These are phyloP conservation scores for Russula brevipes DNA, from an alignment of 768 basidiomycete genomes.

Conservation along the genomic window DNA sequence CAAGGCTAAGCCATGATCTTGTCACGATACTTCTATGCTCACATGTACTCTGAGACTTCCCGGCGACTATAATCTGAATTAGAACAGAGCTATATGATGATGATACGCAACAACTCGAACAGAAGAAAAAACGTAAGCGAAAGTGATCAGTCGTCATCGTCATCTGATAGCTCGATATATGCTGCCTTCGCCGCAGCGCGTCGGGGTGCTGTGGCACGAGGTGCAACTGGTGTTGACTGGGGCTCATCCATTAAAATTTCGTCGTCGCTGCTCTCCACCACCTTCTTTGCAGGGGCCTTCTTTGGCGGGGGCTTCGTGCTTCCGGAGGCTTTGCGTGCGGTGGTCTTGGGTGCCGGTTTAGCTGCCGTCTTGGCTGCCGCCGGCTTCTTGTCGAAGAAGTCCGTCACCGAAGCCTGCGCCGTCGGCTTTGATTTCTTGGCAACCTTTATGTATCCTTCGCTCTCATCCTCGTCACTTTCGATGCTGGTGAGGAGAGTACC, in stretches of 20 bases:
- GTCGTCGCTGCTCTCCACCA: slow-evolving; percentile 39
- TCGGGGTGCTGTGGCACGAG: slow-evolving; percentile 40
- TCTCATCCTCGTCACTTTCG: slow-evolving; percentile 7
- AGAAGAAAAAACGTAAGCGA: slow-evolving; percentile 42
- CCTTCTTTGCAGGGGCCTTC: slow-evolving; percentile 29
- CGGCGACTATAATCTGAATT: not conserved
- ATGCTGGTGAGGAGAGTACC: not conserved
- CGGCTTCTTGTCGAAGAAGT: slow-evolving; percentile 51
- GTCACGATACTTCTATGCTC: not conserved
- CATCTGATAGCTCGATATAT: slow-evolving; percentile 41
- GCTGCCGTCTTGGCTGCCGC: slow-evolving; percentile 16
- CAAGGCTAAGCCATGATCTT: slow-evolving; percentile 31
- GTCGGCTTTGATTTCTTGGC: slow-evolving; percentile 48
- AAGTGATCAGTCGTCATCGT: slow-evolving; percentile 38
- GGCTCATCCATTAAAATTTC: slow-evolving; percentile 40
- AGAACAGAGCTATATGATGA: not conserved
- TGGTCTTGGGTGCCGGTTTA: slow-evolving; percentile 19
- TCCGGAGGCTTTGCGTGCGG: slow-evolving; percentile 48
- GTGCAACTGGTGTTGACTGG: slow-evolving; percentile 37
- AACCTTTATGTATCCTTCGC: slow-evolving; percentile 36
- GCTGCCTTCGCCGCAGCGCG: slow-evolving; percentile 46
- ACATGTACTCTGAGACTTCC: slow-evolving; percentile 5
- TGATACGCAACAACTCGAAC: slow-evolving; percentile 29
- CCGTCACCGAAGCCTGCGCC: slow-evolving; percentile 38
- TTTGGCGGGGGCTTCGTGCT: slow-evolving; percentile 42